A percentile compares a stretch with the other conserved stretches of the same genome.
These are phyloP conservation scores for Cornus controversa DNA, from an alignment of 148 eudicot genomes.

Conservation along the genomic window DNA sequence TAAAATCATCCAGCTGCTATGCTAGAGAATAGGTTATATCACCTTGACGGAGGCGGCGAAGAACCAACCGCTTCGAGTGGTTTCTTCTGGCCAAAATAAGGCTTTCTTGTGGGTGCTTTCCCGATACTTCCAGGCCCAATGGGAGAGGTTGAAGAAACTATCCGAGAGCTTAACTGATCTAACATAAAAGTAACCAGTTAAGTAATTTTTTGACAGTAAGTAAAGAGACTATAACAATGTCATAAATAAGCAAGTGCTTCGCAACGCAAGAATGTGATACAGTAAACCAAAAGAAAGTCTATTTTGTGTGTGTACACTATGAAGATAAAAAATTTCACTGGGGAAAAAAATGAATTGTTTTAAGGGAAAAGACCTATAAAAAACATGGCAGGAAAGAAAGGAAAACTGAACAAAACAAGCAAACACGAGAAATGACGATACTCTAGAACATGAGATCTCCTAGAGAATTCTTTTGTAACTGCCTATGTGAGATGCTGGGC, in stretches of 20 bases:
- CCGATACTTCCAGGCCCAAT: conserved; percentile 35
- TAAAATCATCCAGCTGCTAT: neutral
- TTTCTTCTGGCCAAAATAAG: conserved; percentile 59
- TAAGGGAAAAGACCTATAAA: neutral
- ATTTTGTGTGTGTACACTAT: neutral
- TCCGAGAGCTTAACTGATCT: conserved; percentile 37
- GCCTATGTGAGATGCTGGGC: too few species aligned
- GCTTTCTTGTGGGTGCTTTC: conserved; percentile 49
- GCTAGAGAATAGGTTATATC: conserved; percentile 8
- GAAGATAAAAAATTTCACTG: neutral
- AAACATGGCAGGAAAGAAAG: neutral
- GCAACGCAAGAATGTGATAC: neutral
- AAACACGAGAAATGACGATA: too few species aligned
- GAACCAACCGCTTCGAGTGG: conserved; percentile 60
- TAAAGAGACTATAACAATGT: neutral
- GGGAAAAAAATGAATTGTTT: too few species aligned
- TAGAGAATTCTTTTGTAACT: too few species aligned
- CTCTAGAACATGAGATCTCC: too few species aligned
- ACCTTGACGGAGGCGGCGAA: conserved; percentile 63
- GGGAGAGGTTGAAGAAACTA: conserved; percentile 29
- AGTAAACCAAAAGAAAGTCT: neutral
- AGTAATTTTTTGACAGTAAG: neutral
- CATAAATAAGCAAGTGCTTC: neutral
- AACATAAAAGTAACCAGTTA: conserved; percentile 3
- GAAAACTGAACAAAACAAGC: neutral